Evolutionary conservation across 108 stramenopile genomes (phyloP), one percentile per base, ranked within the genome.

Genomic region (Fragilaria radians): DNA sequence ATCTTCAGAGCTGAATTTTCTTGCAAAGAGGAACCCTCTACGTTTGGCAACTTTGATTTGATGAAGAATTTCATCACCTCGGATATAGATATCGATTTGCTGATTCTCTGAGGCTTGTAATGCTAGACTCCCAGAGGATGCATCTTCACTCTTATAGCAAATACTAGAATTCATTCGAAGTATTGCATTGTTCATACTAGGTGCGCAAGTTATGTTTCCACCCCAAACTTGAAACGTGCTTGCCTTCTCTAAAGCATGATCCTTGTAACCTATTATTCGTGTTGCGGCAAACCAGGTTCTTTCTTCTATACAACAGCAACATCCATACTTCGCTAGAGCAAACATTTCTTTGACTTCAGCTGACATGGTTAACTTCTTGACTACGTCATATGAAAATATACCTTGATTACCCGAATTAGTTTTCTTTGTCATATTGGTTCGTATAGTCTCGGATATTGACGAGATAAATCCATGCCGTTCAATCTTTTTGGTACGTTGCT

Each of bases 211-310:
- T 26, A 27, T 30, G 49, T 59, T 49, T 7, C 66, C 70, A 23
- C 71, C 77, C 67, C 71, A 78, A 5, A 64, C 26, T 63, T 78
- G 77, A 59, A 72, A 78, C 63, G 72, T 72, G 48, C 47, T 62
- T 14, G 55, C 45, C 32, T 70, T 33, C 48, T 33, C 50, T 18
- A 53, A 24, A 4, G 73, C 67, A 46, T 74, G 52, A 24, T 36
- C 30, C 51, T 45, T 36, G 32, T 46, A 51, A 11, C 76, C 76
- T 32, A 78, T 61, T 25, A 78, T 34, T 18, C 36, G 31, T 46
- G 68, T 52, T 9, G 71, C 77, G 19, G 67, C 71, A 46, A 71
- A 66, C 77, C 77, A 78, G 47, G 55, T 68, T 46, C 68, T 63
- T 62, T 78, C 71, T 52, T 68, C 67, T 18, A 72, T 27, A 46